Percentiles rank a stretch among this genome's conserved stretches.
phyloP scores from a whole-genome alignment of 495 filamentous ascomycete genomes.

The Neurospora sp. region DNA sequence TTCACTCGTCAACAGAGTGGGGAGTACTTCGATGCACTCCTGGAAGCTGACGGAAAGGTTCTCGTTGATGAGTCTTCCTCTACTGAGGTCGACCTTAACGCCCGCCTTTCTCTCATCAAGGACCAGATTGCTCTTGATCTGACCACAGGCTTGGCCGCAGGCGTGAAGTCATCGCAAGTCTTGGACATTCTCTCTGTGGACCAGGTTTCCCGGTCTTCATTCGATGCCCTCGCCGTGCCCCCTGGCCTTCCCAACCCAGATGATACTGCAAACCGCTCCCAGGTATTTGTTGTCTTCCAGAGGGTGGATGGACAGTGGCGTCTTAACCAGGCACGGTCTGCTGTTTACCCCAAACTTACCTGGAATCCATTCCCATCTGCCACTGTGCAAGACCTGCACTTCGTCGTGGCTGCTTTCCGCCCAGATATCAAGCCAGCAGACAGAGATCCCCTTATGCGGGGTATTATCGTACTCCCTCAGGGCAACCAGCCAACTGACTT shows the following conservation, averaged over 20 bases:
- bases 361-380: neutral
- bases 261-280: neutral
- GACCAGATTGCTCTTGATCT: neutral
- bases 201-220: neutral
- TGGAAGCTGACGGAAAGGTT: neutral
- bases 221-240: neutral
- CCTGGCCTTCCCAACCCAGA: neutral
- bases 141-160: neutral
- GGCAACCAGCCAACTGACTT: neutral
- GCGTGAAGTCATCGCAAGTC: neutral
- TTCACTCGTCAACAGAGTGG: neutral
- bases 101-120: neutral
- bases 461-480: neutral
- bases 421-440: neutral
- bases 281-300: neutral
- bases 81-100: neutral
- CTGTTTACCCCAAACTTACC: neutral
- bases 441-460: neutral
- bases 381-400: neutral
- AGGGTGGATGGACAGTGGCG: neutral
- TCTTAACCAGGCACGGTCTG: neutral
- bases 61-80: neutral
- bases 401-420: neutral
- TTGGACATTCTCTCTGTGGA: neutral
- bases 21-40: neutral